A percentile compares a stretch with the other conserved stretches of the same genome.
Conservation (phyloP, 1,139 yeast species). For the Debaryomyces coudertii region DNA sequence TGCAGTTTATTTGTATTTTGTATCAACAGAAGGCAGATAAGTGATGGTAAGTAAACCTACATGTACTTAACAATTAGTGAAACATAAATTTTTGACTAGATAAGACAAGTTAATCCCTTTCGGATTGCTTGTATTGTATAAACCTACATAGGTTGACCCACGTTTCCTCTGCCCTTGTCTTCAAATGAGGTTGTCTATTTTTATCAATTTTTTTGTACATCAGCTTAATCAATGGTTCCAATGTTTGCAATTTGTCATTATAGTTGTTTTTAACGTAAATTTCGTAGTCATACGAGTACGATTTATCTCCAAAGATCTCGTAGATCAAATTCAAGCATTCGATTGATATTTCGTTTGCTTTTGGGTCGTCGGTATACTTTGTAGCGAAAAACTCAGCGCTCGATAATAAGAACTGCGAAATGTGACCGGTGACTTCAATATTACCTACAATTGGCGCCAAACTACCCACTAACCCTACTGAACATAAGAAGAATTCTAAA, state of each 20-base stretch:
- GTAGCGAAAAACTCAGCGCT: slow-evolving; percentile 25
- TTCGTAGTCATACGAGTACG: slow-evolving; percentile 64
- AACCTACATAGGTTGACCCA: slow-evolving; percentile 71
- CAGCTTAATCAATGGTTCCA: slow-evolving; percentile 53
- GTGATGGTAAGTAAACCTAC: background rate
- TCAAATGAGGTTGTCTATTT: slow-evolving; percentile 58
- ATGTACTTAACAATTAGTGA: background rate
- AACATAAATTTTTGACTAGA: background rate
- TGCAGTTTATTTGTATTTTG: background rate
- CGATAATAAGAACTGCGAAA: slow-evolving; percentile 51
- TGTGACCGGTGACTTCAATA: slow-evolving; percentile 45
- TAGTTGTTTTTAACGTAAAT: slow-evolving; percentile 66
- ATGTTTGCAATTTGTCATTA: slow-evolving; percentile 41
- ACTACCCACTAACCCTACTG: slow-evolving; percentile 57
- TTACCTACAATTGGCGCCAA: slow-evolving; percentile 55
- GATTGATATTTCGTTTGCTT: slow-evolving; percentile 45
- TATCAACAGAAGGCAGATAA: background rate
- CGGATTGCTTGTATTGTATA: slow-evolving; percentile 64
- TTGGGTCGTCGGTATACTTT: slow-evolving; percentile 21
- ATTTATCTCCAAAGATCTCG: slow-evolving; percentile 81
- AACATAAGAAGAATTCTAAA: slow-evolving; percentile 30
- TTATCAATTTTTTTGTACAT: slow-evolving; percentile 71
- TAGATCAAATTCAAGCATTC: slow-evolving; percentile 69
- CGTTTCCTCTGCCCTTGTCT: slow-evolving; percentile 70
- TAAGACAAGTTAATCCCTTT: slow-evolving; percentile 11